Evolutionary conservation across 2,329 filamentous ascomycete genomes (phyloP), one percentile per base, ranked within the genome.

Genomic region (Alternaria metachromatica): DNA sequence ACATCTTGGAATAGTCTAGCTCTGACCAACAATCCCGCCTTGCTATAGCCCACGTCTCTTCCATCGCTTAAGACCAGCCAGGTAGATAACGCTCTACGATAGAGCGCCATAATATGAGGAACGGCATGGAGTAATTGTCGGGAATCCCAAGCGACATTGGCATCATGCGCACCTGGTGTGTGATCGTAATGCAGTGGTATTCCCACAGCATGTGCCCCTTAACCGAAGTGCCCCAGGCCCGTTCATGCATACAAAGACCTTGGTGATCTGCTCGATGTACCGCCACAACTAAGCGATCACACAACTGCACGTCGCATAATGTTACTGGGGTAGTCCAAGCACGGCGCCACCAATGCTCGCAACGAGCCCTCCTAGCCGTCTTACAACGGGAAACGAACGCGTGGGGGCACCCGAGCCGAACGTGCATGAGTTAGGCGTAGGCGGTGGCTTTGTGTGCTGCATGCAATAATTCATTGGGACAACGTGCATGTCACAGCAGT

Each of bases 341-440:
- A 15, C 11, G 30, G 49, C 28, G 49, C 49, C 49, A 53, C 49
- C 28, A 53, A 53, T 53, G 49, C 49, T 21, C 13, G 49, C 30
- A 53, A 53, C 4, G 6, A 33, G 28, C 28, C 37, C 6, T 25
- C 23, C 3, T 6, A 41, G 28, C 49, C 28, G n/a, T 21, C 13
- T 55, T 12, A 33, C 21, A 55, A 44, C 53, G 53, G 33, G 15
- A 15, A 41, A 41, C 20, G 28, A 57, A 61, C 28, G 44, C 25
- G 66, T 66, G 63, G 66, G 66, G 63, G 63, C 48, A 62, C 37
- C 37, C 55, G 61, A 60, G 30, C 43, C 48, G 60, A 25, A 45
- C 37, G 23, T 26, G 63, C 37, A 28, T 53, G 55, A 37, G 43
- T 18, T 30, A 41, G n/a, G 37, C 37, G 37, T 41, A 46, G 18